Conservation (phyloP, 805 yeast species). For the Myxozyma melibiosi region DNA sequence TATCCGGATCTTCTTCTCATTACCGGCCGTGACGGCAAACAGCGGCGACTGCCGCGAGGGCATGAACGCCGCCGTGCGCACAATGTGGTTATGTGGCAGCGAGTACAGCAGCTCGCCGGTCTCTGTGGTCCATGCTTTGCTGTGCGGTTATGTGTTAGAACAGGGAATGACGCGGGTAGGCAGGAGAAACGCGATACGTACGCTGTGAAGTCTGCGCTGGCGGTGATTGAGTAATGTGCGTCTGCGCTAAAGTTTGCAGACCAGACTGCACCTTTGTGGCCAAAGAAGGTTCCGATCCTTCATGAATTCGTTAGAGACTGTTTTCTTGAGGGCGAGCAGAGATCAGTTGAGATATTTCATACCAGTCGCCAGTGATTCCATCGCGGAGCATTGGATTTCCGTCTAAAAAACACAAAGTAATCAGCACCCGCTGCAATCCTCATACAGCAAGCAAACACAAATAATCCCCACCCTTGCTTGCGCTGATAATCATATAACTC, state of each 20-base stretch:
- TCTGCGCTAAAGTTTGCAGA: slow-evolving; percentile 37
- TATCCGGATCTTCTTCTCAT: slow-evolving; percentile 36
- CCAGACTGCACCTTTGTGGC: slow-evolving; percentile 44
- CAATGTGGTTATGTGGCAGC: slow-evolving; percentile 29
- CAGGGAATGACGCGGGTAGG: background rate
- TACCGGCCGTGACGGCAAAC: slow-evolving; percentile 37
- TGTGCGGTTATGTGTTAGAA: background rate
- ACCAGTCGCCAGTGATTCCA: slow-evolving; percentile 44
- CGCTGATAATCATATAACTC: slow-evolving; percentile 39
- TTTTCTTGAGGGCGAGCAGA: background rate
- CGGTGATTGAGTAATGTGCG: slow-evolving; percentile 37
- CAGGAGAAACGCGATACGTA: slow-evolving; percentile 7
- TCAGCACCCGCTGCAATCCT: background rate
- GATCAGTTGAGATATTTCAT: background rate
- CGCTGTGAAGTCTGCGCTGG: slow-evolving; percentile 44
- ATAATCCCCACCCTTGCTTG: slow-evolving; percentile 40
- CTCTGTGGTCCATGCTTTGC: slow-evolving; percentile 28
- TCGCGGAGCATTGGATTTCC: slow-evolving; percentile 43
- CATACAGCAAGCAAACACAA: background rate
- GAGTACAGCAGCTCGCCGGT: slow-evolving; percentile 13
- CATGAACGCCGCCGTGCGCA: slow-evolving; percentile 29
- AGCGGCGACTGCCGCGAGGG: slow-evolving; percentile 20
- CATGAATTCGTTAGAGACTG: background rate
- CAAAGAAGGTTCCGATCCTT: slow-evolving; percentile 42
- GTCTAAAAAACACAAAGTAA: slow-evolving; percentile 30